Percentiles rank a stretch among this genome's conserved stretches.
phyloP scores from a whole-genome alignment of 1,284 basidiomycete species.

The Naganishia albida region DNA sequence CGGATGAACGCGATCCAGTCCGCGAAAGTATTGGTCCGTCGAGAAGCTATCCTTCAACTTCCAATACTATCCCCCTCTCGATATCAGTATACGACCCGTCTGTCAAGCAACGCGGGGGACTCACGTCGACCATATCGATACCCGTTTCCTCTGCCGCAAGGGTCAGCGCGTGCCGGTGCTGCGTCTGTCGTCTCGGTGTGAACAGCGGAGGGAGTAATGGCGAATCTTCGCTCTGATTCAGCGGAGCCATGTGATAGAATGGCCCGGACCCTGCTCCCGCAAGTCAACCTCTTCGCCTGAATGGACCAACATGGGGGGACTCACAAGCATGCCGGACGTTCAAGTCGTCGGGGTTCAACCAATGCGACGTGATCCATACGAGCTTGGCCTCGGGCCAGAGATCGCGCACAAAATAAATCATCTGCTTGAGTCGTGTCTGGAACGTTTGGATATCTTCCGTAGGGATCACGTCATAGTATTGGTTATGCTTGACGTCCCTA shows the following conservation, averaged over 20 bases:
- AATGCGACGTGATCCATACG: conserved; percentile 25
- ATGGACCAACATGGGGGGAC: neutral
- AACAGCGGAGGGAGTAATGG: conserved; percentile 24
- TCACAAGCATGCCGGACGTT: conserved; percentile 24
- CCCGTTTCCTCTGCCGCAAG: conserved; percentile 24
- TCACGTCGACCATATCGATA: conserved; percentile 21
- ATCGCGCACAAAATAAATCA: conserved; percentile 10
- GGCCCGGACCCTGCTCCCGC: neutral
- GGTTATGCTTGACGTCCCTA: conserved; percentile 12
- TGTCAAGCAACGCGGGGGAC: neutral
- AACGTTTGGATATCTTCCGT: conserved; percentile 13
- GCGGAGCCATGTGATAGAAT: conserved; percentile 12
- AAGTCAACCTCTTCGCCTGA: neutral
- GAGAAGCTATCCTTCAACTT: conserved; percentile 31
- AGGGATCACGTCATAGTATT: conserved; percentile 19
- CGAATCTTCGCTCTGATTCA: conserved; percentile 21
- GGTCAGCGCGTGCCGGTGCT: conserved; percentile 16
- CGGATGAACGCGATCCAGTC: conserved; percentile 25
- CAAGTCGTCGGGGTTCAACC: conserved; percentile 20
- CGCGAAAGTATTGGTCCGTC: conserved; percentile 24
- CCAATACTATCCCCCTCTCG: conserved; percentile 11
- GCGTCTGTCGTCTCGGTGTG: conserved; percentile 9
- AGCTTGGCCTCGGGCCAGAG: conserved; percentile 18
- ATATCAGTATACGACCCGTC: neutral
- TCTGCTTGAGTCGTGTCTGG: neutral